Base-by-base conservation (phyloP, 2,329 filamentous ascomycete species). In the Penicillium sp. region DNA sequence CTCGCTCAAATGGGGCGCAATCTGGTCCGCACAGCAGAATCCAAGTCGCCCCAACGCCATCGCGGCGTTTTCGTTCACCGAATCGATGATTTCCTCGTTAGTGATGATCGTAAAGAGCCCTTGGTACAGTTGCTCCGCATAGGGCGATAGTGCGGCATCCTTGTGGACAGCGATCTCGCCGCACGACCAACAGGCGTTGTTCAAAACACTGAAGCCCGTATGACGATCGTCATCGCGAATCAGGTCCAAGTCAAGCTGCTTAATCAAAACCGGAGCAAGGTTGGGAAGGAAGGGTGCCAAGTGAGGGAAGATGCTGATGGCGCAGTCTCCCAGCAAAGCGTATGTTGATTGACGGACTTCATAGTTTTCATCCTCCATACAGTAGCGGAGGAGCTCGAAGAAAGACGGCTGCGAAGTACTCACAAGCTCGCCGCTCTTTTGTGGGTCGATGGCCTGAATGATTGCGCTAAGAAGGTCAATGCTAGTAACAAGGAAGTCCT, bases 331-430 rank as follows among this genome's bases (percentile, higher is more conserved):
- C 15, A 99, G 85, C 19, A 99, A 81, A 10, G 94, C 94, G 69
- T 97, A 99, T 0, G 92, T 92, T 11, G 94, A 99, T 75, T 99
- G 94, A 56, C 92, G 88, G 21, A 97, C 94, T 74, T 97, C 93
- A 67, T 96, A 92, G 66, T 89, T 88, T 1, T 84, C 82, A 71
- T 97, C 93, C 70, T 94, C 88, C 88, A 99, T 92, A 74, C 93
- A 97, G 74, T 94, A 90, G 61, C 87, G 86, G 43, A 99, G 81
- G 36, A 99, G 83, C 72, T 97, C 89, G 68, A 97, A 97, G 78
- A 97, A 92, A 43, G 87, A 86, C 19, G 90, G 90, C 60, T 92
- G 86, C 2, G 91, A 88, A 63, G 80, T 84, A 61, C 83, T 83
- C 55, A 97, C 87, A 29, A 99, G 82, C 65, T 89, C 84, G n/a